phyloP scores from a whole-genome alignment of 2,329 filamentous ascomycete genomes.

The Sclerotinia nivalis region DNA sequence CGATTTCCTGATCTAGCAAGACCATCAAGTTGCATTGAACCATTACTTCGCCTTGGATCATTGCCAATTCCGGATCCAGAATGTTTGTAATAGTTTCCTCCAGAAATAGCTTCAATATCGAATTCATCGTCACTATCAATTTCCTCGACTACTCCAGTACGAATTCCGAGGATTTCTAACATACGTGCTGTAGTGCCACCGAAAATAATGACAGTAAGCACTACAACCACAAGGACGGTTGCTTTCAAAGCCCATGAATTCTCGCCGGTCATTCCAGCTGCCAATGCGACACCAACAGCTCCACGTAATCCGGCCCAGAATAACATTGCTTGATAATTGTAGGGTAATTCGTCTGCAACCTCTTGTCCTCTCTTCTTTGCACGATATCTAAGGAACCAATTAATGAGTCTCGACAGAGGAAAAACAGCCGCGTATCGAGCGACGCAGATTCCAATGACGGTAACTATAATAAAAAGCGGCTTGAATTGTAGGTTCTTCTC shows the following conservation, averaged over 20 bases:
- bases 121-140: slow-evolving; percentile 98
- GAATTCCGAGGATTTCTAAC: slow-evolving; percentile 95
- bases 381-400: slow-evolving; percentile 87
- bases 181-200: slow-evolving; percentile 96
- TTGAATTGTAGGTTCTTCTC: slow-evolving; percentile 87
- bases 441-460: slow-evolving; percentile 85
- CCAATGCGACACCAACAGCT: slow-evolving; percentile 91
- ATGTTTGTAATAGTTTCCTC: slow-evolving; percentile 68
- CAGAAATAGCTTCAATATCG: slow-evolving; percentile 66
- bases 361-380: slow-evolving; percentile 75
- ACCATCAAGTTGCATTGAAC: slow-evolving; percentile 51
- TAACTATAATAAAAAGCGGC: slow-evolving; percentile 91
- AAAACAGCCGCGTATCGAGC: slow-evolving; percentile 95
- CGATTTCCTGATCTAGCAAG: slow-evolving; percentile 56
- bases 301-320: slow-evolving; percentile 97
- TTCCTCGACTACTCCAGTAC: slow-evolving; percentile 94
- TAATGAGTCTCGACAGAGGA: slow-evolving; percentile 84
- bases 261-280: slow-evolving; percentile 79
- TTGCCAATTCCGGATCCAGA: slow-evolving; percentile 74
- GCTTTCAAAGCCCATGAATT: slow-evolving; percentile 83
- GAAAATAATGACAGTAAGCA: slow-evolving; percentile 97
- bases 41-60: slow-evolving; percentile 61
- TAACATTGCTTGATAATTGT: slow-evolving; percentile 98
- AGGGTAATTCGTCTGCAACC: slow-evolving; percentile 83
- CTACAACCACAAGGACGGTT: slow-evolving; percentile 95